A percentile compares a stretch with the other conserved stretches of the same genome.
These are phyloP conservation scores for Prinsepia uniflora DNA, from an alignment of 306 rosid genomes.

Conservation along the genomic window DNA sequence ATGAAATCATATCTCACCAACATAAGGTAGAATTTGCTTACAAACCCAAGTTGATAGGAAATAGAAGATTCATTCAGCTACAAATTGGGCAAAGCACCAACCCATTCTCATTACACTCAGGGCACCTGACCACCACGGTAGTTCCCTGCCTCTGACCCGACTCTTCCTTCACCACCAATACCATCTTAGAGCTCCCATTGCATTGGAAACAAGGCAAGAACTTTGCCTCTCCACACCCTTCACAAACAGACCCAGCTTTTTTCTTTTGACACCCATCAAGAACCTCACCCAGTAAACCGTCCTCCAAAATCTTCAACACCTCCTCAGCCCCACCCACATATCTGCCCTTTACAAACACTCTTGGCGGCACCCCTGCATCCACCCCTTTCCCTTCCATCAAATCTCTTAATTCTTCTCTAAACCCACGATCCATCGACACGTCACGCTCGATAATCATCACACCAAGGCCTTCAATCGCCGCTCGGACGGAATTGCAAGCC, in stretches of 20 bases:
- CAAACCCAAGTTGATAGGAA: constrained; percentile 5
- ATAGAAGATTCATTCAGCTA: constrained; percentile 34
- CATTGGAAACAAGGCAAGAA: constrained; percentile 78
- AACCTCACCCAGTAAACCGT: constrained; percentile 54
- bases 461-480: constrained; percentile 56
- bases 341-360: constrained; percentile 64
- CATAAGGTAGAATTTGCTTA: neutral
- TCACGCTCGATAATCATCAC: constrained; percentile 70
- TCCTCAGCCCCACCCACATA: constrained; percentile 76
- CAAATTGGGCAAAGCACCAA: constrained; percentile 78
- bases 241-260: constrained; percentile 54
- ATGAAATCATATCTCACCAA: neutral
- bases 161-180: constrained; percentile 32
- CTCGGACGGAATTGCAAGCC: constrained; percentile 63
- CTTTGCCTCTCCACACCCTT: constrained; percentile 77
- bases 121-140: constrained; percentile 46
- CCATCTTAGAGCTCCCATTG: constrained; percentile 74
- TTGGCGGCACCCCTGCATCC: constrained; percentile 51
- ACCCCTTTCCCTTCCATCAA: constrained; percentile 42
- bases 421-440: constrained; percentile 79
- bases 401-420: constrained; percentile 52
- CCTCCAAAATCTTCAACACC: constrained; percentile 54
- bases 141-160: constrained; percentile 32
- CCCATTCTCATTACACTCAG: constrained; percentile 83
- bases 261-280: constrained; percentile 63